These are phyloP conservation scores for Leccinellum albellum DNA, from an alignment of 768 basidiomycete genomes.

Conservation along the genomic window DNA sequence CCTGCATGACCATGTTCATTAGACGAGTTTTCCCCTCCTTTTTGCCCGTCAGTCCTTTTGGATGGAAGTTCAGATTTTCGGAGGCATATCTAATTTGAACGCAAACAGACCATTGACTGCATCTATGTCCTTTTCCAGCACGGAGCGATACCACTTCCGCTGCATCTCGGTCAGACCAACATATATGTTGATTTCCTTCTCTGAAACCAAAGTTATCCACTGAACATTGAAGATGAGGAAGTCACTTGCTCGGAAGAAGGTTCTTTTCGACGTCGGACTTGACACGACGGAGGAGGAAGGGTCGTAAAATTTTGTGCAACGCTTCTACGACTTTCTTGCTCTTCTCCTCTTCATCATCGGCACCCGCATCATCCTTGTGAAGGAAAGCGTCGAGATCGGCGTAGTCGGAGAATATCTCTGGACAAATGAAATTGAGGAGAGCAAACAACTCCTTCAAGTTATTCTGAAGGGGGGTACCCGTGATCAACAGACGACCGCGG, in stretches of 20 bases:
- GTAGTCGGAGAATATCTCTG: conserved; percentile 92
- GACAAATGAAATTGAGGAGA: conserved; percentile 91
- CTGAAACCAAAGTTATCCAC: conserved; percentile 34
- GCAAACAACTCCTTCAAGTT: conserved; percentile 94
- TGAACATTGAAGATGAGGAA: neutral
- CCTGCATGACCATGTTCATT: conserved; percentile 99
- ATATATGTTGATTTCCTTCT: conserved; percentile 99
- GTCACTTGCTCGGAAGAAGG: conserved; percentile 73
- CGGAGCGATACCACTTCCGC: conserved; percentile 93
- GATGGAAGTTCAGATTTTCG: neutral
- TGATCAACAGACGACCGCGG: conserved; percentile 88
- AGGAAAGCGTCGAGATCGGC: conserved; percentile 91
- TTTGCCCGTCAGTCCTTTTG: conserved; percentile 81
- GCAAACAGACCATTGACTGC: conserved; percentile 80
- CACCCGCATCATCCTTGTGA: conserved; percentile 74
- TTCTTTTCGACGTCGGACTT: conserved; percentile 98
- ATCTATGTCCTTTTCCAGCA: conserved; percentile 97
- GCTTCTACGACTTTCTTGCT: conserved; percentile 95
- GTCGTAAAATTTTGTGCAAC: conserved; percentile 92
- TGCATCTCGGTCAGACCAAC: conserved; percentile 98
- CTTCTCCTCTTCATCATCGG: conserved; percentile 71
- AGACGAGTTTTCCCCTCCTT: conserved; percentile 97
- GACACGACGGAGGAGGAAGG: conserved; percentile 90
- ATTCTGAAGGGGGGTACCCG: conserved; percentile 96
- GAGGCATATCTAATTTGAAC: neutral